Base-by-base conservation (phyloP, 352 stramenopile genomes). In the Phytophthora brassicae region DNA sequence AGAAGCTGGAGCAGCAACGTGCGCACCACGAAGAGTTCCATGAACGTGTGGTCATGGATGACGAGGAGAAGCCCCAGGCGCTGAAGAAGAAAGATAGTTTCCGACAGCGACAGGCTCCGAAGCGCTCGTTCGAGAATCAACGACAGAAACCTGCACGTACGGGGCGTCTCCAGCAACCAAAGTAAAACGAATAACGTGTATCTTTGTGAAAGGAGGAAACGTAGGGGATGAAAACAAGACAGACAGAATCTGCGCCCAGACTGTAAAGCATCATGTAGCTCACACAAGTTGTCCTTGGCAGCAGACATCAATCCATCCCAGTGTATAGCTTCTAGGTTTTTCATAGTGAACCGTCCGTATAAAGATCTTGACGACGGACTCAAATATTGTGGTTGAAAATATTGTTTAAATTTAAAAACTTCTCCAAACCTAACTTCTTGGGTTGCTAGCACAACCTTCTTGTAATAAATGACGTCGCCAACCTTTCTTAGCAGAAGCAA, bases 391-490 rank as follows among this genome's bases (percentile, higher is more conserved):
- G 8, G 26, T 31, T 31, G 26, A 31, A 31, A 31, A 65, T 60
- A 44, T 53, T 46, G 50, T 24, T 58, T n/a, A n/a, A n/a, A n/a
- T n/a, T n/a, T n/a, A 44, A 41, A 17, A 16, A 7, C 33, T 52
- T 66, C 50, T 66, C 38, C 49, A 36, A 43, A 45, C 41, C 50
- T 79, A 79, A 31, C 56, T 82, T n/a, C 86, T 68, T n/a, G 86
- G 86, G 65, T 94, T 94, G 46, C 81, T 87, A n/a, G 80, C 73
- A 55, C 86, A 94, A 16, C 66, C 64, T 39, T 89, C 79, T 35
- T 90, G 72, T 17, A 92, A 55, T 29, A 94, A 75, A 56, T 94
- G 86, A 14, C 54, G 33, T 50, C 73, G 75, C 86, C 86, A 95
- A 23, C 86, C 86, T 63, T 66, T 77, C 44, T 90, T 90, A 13